Conservation (phyloP, 805 yeast genomes). For the Nakazawaea ernobii region DNA sequence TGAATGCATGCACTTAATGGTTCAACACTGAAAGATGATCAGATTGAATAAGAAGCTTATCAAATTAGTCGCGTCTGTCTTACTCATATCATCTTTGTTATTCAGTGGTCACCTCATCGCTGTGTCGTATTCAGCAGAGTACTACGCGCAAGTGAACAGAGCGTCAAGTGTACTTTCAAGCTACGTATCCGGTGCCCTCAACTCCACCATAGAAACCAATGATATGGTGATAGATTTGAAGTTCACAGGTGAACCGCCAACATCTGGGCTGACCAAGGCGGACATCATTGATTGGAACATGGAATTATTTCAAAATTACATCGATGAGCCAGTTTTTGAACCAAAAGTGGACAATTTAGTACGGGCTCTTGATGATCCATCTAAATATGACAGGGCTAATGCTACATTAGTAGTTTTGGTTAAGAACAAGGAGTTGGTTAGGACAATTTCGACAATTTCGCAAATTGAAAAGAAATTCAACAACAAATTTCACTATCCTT, state of each 20-base stretch:
- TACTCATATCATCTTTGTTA: neutral
- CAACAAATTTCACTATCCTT: conserved; percentile 74
- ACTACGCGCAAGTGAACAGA: neutral
- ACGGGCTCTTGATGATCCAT: conserved; percentile 16
- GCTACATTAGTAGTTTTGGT: conserved; percentile 66
- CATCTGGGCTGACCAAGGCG: neutral
- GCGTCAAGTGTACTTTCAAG: neutral
- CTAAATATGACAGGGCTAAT: conserved; percentile 34
- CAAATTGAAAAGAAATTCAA: conserved; percentile 62
- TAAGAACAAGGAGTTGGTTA: conserved; percentile 46
- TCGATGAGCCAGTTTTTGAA: conserved; percentile 29
- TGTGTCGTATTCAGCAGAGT: neutral
- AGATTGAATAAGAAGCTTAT: conserved; percentile 1
- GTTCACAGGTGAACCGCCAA: conserved; percentile 26
- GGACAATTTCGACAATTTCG: conserved; percentile 40
- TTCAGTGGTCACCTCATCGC: conserved; percentile 5
- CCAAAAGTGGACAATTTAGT: conserved; percentile 38
- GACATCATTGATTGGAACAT: conserved; percentile 3
- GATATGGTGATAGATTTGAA: conserved; percentile 35
- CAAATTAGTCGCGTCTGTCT: neutral
- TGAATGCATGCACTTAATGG: neutral
- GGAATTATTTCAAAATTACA: neutral
- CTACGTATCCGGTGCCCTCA: neutral
- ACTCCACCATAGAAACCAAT: conserved; percentile 18
- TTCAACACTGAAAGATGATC: neutral